Percentiles rank a stretch among this genome's conserved stretches.
Evolutionary conservation across 768 basidiomycete species (phyloP).

Genomic region (Leccinum subgranulosum): DNA sequence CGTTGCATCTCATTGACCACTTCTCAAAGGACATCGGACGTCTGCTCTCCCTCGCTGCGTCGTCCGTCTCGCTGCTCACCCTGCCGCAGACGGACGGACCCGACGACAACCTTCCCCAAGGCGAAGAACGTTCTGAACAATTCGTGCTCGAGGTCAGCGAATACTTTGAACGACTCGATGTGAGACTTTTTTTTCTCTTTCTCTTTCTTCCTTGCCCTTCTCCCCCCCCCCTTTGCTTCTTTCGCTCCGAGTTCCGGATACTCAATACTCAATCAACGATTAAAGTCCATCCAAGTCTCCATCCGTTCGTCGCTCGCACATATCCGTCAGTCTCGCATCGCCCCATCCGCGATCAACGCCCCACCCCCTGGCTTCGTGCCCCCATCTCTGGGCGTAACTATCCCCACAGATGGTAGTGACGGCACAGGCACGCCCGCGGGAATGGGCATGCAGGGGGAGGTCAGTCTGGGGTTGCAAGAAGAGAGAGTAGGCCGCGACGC

Average conservation of each 20-base stretch:
- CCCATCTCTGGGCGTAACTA: conserved; percentile 73
- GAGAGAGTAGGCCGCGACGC: conserved; percentile 73
- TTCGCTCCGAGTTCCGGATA: too few species aligned
- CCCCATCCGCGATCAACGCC: conserved; percentile 84
- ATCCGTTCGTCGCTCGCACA: conserved; percentile 80
- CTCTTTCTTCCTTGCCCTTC: conserved; percentile 9
- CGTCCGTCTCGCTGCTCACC: conserved; percentile 74
- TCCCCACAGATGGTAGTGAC: conserved; percentile 42
- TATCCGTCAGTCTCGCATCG: conserved; percentile 77
- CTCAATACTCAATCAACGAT: neutral
- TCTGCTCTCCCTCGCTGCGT: conserved; percentile 70
- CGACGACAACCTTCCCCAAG: conserved; percentile 67
- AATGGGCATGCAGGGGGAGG: conserved; percentile 17
- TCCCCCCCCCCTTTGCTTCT: too few species aligned
- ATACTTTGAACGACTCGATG: conserved; percentile 81
- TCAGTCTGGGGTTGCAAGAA: conserved; percentile 70
- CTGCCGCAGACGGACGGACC: conserved; percentile 78
- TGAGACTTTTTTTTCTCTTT: too few species aligned
- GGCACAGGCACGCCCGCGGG: conserved; percentile 11
- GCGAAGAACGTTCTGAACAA: conserved; percentile 80
- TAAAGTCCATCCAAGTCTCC: conserved; percentile 73
- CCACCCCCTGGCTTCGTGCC: conserved; percentile 71
- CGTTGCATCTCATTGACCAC: too few species aligned
- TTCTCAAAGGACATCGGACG: conserved; percentile 70
- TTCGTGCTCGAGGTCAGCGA: conserved; percentile 83